Evolutionary conservation across 1,284 basidiomycete genomes (phyloP), one percentile per base, ranked within the genome.

Genomic region (Takashimella tepidaria): DNA sequence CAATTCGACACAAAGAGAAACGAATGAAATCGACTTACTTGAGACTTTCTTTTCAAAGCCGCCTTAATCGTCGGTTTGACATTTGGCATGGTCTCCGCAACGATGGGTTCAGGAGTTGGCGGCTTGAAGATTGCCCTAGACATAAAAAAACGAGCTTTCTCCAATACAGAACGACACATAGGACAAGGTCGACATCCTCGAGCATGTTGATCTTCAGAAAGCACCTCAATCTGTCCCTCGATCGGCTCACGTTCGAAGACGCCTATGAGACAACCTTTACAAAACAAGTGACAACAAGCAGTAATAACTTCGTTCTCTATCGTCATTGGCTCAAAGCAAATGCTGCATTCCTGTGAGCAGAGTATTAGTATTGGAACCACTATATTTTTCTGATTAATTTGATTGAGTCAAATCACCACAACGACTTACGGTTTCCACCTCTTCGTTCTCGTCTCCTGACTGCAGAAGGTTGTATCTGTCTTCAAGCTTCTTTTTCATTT

Each of bases 51-150:
- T 3, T 22, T 16, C 31, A 4, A 25, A n/a, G 37, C 86, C 81
- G 24, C 89, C 73, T 64, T 92, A 89, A 5, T 75, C 73, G 31
- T 62, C 63, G n/a, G n/a, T n/a, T n/a, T n/a, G n/a, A n/a, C 27
- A 89, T 87, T 27, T 88, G 19, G 88, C 21, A 88, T 88, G 68
- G 91, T 57, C 21, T 54, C 41, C 26, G 16, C 88, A 45, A 88
- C 88, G 81, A 87, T 21, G 22, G 20, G 45, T 12, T 10, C 19
- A 8, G 10, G 23, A 27, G 3, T 60, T 55, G 63, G 51, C 21
- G 70, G 66, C 13, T 66, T 52, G 55, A 65, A 70, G 48, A 73
- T 65, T 3, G 69, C 73, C 2, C 57, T 49, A 1, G 67, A 66
- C 2, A 64, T 56, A 61, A 73, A 76, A 13, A 73, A 45, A 41